Evolutionary conservation across 495 filamentous ascomycete genomes (phyloP).

Genomic region (Xylaria intraflava): DNA sequence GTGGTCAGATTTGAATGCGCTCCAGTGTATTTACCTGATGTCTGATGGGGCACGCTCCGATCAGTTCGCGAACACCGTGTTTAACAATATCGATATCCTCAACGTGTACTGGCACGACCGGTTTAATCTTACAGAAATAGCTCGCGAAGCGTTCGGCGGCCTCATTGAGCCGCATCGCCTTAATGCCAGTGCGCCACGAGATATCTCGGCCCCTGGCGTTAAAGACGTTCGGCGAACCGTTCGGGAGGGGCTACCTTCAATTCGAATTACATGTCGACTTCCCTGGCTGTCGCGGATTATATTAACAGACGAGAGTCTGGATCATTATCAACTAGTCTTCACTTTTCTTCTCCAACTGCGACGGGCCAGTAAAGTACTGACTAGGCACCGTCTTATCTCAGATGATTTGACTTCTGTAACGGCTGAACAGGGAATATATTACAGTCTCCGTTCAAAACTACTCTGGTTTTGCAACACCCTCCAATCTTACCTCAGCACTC

Average conservation of each 20-base stretch:
- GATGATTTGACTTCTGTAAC: constrained; percentile 19
- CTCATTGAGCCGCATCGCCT: constrained; percentile 55
- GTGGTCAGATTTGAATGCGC: constrained; percentile 54
- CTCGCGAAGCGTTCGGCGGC: constrained; percentile 58
- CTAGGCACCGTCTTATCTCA: constrained; percentile 45
- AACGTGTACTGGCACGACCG: constrained; percentile 70
- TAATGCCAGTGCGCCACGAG: constrained; percentile 44
- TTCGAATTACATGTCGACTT: constrained; percentile 57
- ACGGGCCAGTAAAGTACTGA: constrained; percentile 61
- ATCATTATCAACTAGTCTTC: constrained; percentile 61
- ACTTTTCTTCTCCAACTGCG: constrained; percentile 72
- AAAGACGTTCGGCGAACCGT: constrained; percentile 37
- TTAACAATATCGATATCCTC: constrained; percentile 66
- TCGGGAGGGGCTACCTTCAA: constrained; percentile 44
- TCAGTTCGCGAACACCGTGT: constrained; percentile 60
- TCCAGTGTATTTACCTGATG: constrained; percentile 68
- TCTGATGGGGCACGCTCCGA: constrained; percentile 59
- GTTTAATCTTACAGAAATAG: constrained; percentile 73
- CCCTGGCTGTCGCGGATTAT: constrained; percentile 87
- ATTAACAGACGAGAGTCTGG: constrained; percentile 54
- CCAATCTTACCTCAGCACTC: constrained; percentile 65
- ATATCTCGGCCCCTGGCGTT: constrained; percentile 23
- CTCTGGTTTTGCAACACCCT: constrained; percentile 74
- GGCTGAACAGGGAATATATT: constrained; percentile 43
- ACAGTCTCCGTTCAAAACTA: constrained; percentile 62